A percentile compares a stretch with the other conserved stretches of the same genome.
phyloP scores from a whole-genome alignment of 352 stramenopile species.

The Globisporangium spiculum region DNA sequence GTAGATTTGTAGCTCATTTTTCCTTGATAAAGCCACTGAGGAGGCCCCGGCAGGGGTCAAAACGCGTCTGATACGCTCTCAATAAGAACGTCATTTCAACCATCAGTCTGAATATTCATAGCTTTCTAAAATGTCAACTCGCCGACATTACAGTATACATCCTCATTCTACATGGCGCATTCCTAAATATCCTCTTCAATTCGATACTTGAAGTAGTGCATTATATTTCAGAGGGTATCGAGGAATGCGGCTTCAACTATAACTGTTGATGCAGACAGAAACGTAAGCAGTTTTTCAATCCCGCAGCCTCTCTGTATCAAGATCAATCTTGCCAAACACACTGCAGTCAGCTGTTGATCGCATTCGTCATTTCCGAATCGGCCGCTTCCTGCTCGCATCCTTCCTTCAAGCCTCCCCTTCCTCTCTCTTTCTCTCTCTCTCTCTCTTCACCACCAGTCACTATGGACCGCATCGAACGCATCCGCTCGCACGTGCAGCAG shows the following conservation, averaged over 20 bases:
- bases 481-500: conserved; percentile 60
- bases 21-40: neutral
- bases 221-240: no score
- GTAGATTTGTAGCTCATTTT: neutral
- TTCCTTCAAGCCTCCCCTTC: neutral
- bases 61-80: neutral
- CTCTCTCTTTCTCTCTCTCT: neutral
- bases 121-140: neutral
- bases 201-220: neutral
- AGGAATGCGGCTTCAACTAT: no score
- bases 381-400: conserved; percentile 1
- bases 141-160: neutral
- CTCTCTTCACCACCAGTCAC: neutral
- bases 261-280: conserved; percentile 6
- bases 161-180: neutral
- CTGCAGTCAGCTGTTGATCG: neutral
- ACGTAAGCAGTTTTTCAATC: neutral
- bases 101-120: neutral
- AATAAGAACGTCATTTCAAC: neutral
- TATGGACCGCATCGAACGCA: conserved; percentile 77
- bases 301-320: neutral
- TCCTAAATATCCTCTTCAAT: neutral
- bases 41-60: neutral
- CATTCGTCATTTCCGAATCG: conserved; percentile 11
- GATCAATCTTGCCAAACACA: neutral